Evolutionary conservation across 148 eudicot genomes (phyloP).

Genomic region (Rhododendron kiyosumense): DNA sequence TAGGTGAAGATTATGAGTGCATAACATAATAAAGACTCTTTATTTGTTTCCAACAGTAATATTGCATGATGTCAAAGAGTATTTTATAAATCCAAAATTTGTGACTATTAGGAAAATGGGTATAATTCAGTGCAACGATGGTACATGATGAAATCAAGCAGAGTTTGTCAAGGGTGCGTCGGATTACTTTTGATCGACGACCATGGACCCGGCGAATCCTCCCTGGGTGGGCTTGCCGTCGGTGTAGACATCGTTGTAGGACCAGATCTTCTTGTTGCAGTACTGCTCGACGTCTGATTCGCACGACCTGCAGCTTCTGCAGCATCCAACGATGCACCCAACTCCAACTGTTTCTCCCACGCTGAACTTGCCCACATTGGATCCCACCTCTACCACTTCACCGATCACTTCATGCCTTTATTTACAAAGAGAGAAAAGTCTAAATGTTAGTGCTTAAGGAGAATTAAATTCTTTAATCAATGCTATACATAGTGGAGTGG

Average conservation of each 20-base stretch:
- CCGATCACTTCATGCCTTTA: conserved; percentile 91
- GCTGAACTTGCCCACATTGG: conserved; percentile 52
- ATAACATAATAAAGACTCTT: background rate
- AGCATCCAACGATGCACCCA: conserved; percentile 68
- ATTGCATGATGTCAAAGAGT: no score
- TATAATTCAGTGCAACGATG: background rate
- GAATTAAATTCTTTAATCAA: background rate
- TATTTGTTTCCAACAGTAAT: background rate
- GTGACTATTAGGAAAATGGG: background rate
- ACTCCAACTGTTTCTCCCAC: conserved; percentile 70
- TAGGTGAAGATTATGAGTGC: background rate
- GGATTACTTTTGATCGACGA: conserved; percentile 76
- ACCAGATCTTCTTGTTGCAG: conserved; percentile 89
- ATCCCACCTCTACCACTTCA: conserved; percentile 46
- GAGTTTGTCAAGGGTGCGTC: background rate
- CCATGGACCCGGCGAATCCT: conserved; percentile 67
- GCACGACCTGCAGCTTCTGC: conserved; percentile 66
- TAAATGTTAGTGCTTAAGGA: background rate
- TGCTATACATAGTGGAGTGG: background rate
- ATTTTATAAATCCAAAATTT: background rate
- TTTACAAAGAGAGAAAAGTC: background rate
- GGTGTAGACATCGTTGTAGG: conserved; percentile 82
- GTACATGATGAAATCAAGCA: background rate
- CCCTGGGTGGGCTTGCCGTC: conserved; percentile 95
- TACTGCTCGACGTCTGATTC: conserved; percentile 69